Percentiles rank a stretch among this genome's conserved stretches.
Evolutionary conservation across 495 filamentous ascomycete genomes (phyloP).

Genomic region (Penicillium maclennaniae): DNA sequence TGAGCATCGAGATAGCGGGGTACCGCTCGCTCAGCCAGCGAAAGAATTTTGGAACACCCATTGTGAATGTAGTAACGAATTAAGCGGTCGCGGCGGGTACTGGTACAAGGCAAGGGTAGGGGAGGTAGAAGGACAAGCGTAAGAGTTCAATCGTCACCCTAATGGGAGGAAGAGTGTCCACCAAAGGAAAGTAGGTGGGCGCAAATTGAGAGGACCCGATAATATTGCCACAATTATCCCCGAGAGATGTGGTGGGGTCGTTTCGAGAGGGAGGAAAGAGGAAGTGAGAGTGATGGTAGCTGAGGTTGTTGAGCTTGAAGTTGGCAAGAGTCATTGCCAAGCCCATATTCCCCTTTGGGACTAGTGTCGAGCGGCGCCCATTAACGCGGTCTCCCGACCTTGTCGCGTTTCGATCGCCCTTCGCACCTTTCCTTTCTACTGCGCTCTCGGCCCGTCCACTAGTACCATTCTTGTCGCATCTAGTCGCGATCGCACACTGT

Average conservation of each 20-base stretch:
- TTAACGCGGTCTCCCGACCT: conserved; percentile 34
- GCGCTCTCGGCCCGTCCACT: not conserved
- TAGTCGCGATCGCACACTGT: not conserved
- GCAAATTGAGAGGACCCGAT: not conserved
- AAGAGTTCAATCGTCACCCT: not conserved
- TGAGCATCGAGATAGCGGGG: conserved; percentile 96
- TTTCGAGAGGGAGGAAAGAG: not conserved
- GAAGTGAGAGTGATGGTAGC: conserved; percentile 3
- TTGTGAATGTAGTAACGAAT: conserved; percentile 27
- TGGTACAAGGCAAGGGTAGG: not conserved
- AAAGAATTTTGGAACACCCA: conserved; percentile 95
- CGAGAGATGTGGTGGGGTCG: not conserved
- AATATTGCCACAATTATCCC: not conserved
- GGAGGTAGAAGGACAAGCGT: not conserved
- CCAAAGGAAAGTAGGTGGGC: not conserved
- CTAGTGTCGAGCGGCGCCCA: conserved; percentile 27
- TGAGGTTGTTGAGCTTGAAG: conserved; percentile 5
- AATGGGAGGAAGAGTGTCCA: conserved; percentile 2
- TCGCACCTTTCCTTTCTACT: not conserved
- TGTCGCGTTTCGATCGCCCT: conserved; percentile 1
- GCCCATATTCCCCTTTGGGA: conserved; percentile 13
- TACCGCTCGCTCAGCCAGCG: conserved; percentile 98
- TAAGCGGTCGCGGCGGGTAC: not conserved
- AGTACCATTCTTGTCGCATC: not conserved
- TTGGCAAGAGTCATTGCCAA: conserved; percentile 27